Conservation (phyloP, 768 basidiomycete genomes). For the Pulveroboletus sp. region DNA sequence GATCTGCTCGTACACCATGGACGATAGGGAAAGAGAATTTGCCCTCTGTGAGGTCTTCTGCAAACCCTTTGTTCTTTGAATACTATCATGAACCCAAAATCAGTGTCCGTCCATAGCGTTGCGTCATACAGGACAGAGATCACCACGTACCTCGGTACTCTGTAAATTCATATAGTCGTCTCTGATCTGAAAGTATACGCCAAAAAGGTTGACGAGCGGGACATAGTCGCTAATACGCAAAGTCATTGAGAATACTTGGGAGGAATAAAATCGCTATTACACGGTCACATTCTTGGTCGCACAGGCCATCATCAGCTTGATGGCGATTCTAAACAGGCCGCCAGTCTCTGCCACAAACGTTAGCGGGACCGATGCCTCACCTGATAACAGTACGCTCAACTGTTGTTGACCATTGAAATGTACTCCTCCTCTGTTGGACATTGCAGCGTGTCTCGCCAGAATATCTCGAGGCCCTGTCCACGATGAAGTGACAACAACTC, state of each 20-base stretch:
- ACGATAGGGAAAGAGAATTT: conserved; percentile 81
- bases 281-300: conserved; percentile 55
- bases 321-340: conserved; percentile 83
- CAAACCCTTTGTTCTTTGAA: conserved; percentile 57
- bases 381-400: conserved; percentile 53
- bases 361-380: conserved; percentile 43
- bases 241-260: background rate
- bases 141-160: conserved; percentile 61
- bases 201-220: conserved; percentile 89
- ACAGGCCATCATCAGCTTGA: conserved; percentile 96
- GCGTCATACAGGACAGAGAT: background rate
- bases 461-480: conserved; percentile 90
- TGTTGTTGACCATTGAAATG: conserved; percentile 93
- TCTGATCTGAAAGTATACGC: conserved; percentile 94
- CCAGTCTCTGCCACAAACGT: conserved; percentile 69
- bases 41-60: conserved; percentile 74
- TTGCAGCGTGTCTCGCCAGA: conserved; percentile 87
- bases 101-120: background rate
- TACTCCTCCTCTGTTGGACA: conserved; percentile 97
- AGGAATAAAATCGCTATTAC: conserved; percentile 35
- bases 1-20: conserved; percentile 75
- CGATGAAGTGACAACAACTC: conserved; percentile 84
- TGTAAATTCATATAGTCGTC: conserved; percentile 97
- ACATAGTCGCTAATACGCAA: conserved; percentile 66
- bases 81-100: conserved; percentile 41